phyloP scores from a whole-genome alignment of 108 stramenopile genomes.

The Craspedostauros australis region DNA sequence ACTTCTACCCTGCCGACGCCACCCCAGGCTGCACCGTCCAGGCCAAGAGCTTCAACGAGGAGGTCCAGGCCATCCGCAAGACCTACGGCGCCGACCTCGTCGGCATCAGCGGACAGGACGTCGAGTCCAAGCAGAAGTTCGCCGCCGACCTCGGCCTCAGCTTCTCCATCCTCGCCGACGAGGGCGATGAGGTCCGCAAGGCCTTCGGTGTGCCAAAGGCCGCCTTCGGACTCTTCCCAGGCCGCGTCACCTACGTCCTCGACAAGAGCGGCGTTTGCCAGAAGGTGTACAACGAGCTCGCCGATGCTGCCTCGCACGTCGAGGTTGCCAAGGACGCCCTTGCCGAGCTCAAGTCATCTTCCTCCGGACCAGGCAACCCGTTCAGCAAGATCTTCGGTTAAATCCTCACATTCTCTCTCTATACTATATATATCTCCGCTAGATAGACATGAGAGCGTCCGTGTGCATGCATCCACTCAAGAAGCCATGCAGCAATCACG shows the following conservation, averaged over 20 bases:
- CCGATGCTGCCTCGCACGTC: conserved; percentile 68
- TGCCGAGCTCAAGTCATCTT: conserved; percentile 43
- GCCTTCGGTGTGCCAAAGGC: conserved; percentile 66
- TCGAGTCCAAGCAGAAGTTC: conserved; percentile 71
- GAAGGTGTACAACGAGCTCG: conserved; percentile 57
- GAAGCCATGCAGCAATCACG: too few species aligned
- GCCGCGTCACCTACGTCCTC: conserved; percentile 76
- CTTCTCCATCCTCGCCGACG: conserved; percentile 77
- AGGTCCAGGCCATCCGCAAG: conserved; percentile 62
- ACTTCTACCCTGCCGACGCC: conserved; percentile 76
- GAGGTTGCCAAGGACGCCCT: conserved; percentile 58
- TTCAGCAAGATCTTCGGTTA: too few species aligned
- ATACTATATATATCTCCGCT: too few species aligned
- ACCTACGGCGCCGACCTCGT: conserved; percentile 71
- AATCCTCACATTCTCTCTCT: too few species aligned
- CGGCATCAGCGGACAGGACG: conserved; percentile 73
- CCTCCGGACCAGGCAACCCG: too few species aligned
- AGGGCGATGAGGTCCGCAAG: conserved; percentile 56
- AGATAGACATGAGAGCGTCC: too few species aligned
- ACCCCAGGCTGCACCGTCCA: conserved; percentile 80
- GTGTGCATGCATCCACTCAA: too few species aligned
- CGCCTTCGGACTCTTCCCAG: conserved; percentile 65
- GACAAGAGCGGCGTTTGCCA: conserved; percentile 63
- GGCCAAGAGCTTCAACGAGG: conserved; percentile 59
- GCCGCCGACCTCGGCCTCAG: conserved; percentile 62